Percentiles rank a stretch among this genome's conserved stretches.
Evolutionary conservation across 345 rosid genomes (phyloP).

Genomic region (Raphanus raphanistrum): DNA sequence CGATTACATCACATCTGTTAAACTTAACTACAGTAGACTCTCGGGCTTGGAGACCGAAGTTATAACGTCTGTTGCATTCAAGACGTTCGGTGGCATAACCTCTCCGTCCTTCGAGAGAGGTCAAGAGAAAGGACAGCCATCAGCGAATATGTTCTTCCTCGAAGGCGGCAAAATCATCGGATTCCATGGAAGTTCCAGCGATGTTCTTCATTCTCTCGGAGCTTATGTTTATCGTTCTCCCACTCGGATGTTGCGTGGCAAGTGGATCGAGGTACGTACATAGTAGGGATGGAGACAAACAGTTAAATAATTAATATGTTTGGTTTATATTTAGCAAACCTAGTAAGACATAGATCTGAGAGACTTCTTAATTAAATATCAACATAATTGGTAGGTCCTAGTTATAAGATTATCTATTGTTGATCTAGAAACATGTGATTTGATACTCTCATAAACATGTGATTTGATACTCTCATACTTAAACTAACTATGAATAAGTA

Average conservation of each 20-base stretch:
- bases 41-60: background rate
- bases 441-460: no score
- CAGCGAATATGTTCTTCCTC: background rate
- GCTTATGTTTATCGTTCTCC: conserved; percentile 5
- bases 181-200: conserved; percentile 19
- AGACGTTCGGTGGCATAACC: background rate
- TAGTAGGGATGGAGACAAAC: background rate
- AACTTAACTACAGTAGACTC: background rate
- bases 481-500: no score
- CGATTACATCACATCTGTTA: background rate
- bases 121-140: background rate
- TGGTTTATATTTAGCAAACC: background rate
- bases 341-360: background rate
- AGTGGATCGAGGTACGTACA: background rate
- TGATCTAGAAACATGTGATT: no score
- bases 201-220: conserved; percentile 24
- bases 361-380: no score
- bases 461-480: no score
- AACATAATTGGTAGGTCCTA: no score
- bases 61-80: background rate
- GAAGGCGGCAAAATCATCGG: conserved; percentile 14
- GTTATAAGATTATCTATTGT: no score
- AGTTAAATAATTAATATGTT: background rate
- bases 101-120: background rate
- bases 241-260: background rate